phyloP scores from a whole-genome alignment of 106 monocot genomes.

The Amphibolis antarctica region DNA sequence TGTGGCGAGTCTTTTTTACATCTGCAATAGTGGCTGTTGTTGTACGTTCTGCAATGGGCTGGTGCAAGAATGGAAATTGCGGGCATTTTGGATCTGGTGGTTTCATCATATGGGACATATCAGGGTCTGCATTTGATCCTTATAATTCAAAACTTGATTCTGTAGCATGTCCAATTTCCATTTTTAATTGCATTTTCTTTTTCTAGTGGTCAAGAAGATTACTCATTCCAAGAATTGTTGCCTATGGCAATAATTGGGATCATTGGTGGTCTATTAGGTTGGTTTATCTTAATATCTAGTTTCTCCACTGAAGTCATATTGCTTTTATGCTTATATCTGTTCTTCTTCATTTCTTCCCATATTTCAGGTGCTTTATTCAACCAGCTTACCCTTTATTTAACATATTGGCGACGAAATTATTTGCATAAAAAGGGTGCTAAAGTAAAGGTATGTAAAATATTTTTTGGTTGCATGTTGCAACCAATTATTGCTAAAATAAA shows the following conservation, averaged over 20 bases:
- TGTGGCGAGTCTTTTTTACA: slow-evolving; percentile 99
- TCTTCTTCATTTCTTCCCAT: background rate
- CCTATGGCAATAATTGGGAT: slow-evolving; percentile 97
- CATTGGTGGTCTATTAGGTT: slow-evolving; percentile 93
- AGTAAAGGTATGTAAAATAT: slow-evolving; percentile 52
- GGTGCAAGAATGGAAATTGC: slow-evolving; percentile 95
- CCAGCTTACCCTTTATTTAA: slow-evolving; percentile 90
- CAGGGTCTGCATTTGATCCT: slow-evolving; percentile 44
- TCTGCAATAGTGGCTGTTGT: slow-evolving; percentile 98
- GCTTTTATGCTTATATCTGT: background rate
- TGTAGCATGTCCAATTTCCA: background rate
- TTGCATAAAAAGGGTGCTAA: slow-evolving; percentile 81
- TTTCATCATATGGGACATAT: slow-evolving; percentile 99
- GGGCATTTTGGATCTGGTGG: slow-evolving; percentile 99
- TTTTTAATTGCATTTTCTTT: slow-evolving; percentile 6
- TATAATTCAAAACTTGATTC: background rate
- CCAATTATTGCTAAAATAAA: background rate
- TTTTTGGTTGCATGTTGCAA: background rate
- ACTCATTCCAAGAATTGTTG: slow-evolving; percentile 85
- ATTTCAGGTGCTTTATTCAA: slow-evolving; percentile 89
- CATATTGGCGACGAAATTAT: slow-evolving; percentile 75
- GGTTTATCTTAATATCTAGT: background rate
- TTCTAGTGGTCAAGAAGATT: slow-evolving; percentile 91
- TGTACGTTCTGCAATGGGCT: slow-evolving; percentile 86
- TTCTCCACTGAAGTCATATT: background rate